A percentile compares a stretch with the other conserved stretches of the same genome.
These are phyloP conservation scores for Fusarium tricinctum DNA, from an alignment of 2,329 filamentous ascomycete genomes.

Conservation along the genomic window DNA sequence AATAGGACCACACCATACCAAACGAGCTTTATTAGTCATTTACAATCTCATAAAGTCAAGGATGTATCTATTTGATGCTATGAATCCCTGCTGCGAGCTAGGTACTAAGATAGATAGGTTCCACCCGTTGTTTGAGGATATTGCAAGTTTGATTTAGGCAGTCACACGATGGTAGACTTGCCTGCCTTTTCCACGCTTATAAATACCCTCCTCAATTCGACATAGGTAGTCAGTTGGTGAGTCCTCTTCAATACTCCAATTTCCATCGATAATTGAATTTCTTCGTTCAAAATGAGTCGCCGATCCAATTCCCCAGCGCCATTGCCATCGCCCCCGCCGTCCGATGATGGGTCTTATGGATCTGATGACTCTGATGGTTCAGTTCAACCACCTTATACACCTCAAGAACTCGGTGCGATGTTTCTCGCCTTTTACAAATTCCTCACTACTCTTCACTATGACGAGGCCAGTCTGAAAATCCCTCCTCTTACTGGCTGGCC, in stretches of 20 bases:
- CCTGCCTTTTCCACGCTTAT: neutral
- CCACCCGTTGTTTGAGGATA: neutral
- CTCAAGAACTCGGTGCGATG: neutral
- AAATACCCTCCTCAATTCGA: neutral
- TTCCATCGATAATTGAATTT: neutral
- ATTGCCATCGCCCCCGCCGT: neutral
- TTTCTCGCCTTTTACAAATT: constrained; percentile 3
- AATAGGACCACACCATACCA: neutral
- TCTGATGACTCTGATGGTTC: neutral
- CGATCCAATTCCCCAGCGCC: no score
- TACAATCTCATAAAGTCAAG: neutral
- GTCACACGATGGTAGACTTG: no score
- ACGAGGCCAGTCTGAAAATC: neutral
- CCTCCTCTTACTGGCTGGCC: neutral
- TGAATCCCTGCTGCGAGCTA: neutral
- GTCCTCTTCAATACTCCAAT: neutral
- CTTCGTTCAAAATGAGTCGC: neutral
- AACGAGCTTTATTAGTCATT: no score
- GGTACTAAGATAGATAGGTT: no score
- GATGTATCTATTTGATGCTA: neutral
- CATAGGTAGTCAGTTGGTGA: no score
- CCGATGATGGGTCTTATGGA: neutral
- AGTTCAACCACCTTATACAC: neutral
- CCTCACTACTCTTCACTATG: neutral
- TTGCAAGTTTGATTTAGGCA: no score